phyloP scores from a whole-genome alignment of 1,284 basidiomycete genomes.

The Naganishia liquefaciens region DNA sequence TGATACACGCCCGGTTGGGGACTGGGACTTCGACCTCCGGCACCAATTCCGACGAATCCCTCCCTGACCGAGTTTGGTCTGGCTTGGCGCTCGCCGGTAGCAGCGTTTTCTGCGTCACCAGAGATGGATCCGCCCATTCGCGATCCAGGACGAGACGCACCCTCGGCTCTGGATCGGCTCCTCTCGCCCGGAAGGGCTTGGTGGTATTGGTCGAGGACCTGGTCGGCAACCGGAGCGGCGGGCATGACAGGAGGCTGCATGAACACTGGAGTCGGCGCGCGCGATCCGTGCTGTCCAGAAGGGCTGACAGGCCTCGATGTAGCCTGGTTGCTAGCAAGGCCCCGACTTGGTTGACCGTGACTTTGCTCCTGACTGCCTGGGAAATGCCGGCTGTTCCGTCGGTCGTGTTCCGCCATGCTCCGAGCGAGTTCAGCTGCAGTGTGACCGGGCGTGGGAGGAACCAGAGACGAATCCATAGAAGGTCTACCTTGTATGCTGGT shows the following conservation, averaged over 20 bases:
- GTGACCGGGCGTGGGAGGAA: constrained; percentile 52
- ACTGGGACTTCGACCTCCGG: constrained; percentile 63
- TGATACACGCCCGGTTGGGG: constrained; percentile 59
- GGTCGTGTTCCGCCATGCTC: constrained; percentile 53
- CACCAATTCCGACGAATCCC: constrained; percentile 76
- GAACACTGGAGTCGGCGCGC: constrained; percentile 59
- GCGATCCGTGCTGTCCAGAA: constrained; percentile 40
- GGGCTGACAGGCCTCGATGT: constrained; percentile 65
- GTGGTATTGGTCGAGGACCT: constrained; percentile 74
- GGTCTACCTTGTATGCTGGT: constrained; percentile 24
- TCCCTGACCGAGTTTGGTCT: constrained; percentile 57
- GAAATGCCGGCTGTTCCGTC: constrained; percentile 39
- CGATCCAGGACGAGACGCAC: constrained; percentile 36
- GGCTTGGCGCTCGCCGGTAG: constrained; percentile 41
- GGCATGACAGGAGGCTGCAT: constrained; percentile 67
- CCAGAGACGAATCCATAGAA: constrained; percentile 47
- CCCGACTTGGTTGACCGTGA: constrained; percentile 60
- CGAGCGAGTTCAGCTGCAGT: constrained; percentile 53
- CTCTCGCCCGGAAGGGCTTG: constrained; percentile 84
- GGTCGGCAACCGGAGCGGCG: constrained; percentile 60
- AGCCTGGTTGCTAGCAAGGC: constrained; percentile 72
- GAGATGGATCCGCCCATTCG: constrained; percentile 27
- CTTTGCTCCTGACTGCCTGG: constrained; percentile 51
- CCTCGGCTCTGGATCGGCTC: constrained; percentile 52
- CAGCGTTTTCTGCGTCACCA: constrained; percentile 32